Percentiles rank a stretch among this genome's conserved stretches.
Conservation (phyloP, 352 stramenopile genomes). For the Globisporangium paddicum region DNA sequence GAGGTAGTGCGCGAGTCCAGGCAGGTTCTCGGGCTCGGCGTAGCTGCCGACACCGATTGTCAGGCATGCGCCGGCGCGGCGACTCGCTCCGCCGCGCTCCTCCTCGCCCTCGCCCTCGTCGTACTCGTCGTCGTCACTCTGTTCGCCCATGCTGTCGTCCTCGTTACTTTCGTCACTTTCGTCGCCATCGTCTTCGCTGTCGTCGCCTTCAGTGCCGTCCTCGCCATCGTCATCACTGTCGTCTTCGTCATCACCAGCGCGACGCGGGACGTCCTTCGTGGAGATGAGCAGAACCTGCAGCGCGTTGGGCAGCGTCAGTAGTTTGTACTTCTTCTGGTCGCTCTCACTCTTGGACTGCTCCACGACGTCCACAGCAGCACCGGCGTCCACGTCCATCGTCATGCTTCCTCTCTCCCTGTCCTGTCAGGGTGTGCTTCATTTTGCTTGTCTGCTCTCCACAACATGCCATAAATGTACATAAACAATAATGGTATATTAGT, state of each 20-base stretch:
- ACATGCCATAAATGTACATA: too few species aligned
- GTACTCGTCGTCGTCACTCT: slow-evolving; percentile 22
- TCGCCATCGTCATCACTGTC: slow-evolving; percentile 16
- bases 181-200: slow-evolving; percentile 11
- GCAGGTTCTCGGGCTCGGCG: slow-evolving; percentile 59
- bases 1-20: slow-evolving; percentile 88
- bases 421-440: neutral
- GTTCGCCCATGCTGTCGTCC: slow-evolving; percentile 22
- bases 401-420: slow-evolving; percentile 13
- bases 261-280: slow-evolving; percentile 37
- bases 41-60: slow-evolving; percentile 72
- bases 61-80: slow-evolving; percentile 54
- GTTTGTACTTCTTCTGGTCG: slow-evolving; percentile 85
- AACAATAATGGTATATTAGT: too few species aligned
- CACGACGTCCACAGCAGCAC: slow-evolving; percentile 26
- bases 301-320: slow-evolving; percentile 72
- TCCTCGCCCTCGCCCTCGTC: slow-evolving; percentile 35
- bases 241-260: slow-evolving; percentile 14
- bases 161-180: slow-evolving; percentile 16
- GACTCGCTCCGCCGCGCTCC: slow-evolving; percentile 20
- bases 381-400: neutral
- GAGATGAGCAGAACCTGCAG: slow-evolving; percentile 78
- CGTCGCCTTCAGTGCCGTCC: slow-evolving; percentile 22
- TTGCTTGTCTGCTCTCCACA: neutral
- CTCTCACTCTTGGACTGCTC: slow-evolving; percentile 65